phyloP scores from a whole-genome alignment of 192 early-diverging fungal species.

The Glomus cerebriforme region DNA sequence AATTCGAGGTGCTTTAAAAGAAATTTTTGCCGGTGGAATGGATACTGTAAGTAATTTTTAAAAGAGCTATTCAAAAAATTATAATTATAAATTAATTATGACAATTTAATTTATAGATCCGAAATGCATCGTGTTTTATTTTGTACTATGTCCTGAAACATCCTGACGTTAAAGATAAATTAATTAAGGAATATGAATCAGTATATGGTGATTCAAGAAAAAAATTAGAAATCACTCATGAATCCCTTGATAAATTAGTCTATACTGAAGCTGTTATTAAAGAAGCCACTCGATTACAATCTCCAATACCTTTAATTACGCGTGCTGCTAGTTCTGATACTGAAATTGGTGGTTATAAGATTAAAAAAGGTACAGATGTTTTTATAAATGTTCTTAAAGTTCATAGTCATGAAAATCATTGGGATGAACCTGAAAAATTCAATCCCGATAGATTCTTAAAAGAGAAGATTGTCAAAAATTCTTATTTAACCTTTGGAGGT shows the following conservation, averaged over 20 bases:
- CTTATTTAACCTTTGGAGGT: neutral
- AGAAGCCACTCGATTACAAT: neutral
- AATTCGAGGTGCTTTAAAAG: neutral
- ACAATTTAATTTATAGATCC: neutral
- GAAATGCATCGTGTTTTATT: neutral
- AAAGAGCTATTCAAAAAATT: too few relatives aligned
- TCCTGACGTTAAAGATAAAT: neutral
- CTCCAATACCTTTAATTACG: neutral
- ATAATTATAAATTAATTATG: neutral
- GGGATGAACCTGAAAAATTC: neutral
- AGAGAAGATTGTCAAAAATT: neutral
- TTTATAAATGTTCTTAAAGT: neutral
- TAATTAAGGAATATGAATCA: neutral
- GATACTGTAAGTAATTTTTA: slow-evolving; percentile 27
- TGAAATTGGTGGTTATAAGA: slow-evolving; percentile 2
- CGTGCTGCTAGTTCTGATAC: neutral
- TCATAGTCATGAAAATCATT: neutral
- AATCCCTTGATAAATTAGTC: slow-evolving; percentile 1
- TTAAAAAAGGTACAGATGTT: neutral
- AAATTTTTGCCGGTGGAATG: slow-evolving; percentile 13
- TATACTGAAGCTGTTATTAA: slow-evolving; percentile 16
- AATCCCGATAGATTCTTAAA: slow-evolving; percentile 1
- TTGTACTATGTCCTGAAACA: neutral
- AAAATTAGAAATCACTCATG: neutral
- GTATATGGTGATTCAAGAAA: neutral